These are phyloP conservation scores for Trichoderma pleuroti DNA, from an alignment of 2,329 filamentous ascomycete species.

Conservation along the genomic window DNA sequence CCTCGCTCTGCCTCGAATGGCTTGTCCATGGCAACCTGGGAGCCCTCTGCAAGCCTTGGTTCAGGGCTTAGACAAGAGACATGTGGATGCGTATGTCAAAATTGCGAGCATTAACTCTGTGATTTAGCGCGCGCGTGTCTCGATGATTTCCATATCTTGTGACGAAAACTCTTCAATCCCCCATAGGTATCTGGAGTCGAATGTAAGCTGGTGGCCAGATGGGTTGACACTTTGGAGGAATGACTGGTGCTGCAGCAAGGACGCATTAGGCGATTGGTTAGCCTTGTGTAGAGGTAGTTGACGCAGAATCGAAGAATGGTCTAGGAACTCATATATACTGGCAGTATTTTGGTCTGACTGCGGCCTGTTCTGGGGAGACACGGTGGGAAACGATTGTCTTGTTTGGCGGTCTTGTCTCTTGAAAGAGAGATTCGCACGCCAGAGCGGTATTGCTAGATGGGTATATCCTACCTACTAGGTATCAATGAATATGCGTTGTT, in stretches of 20 bases:
- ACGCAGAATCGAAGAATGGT: conserved; percentile 22
- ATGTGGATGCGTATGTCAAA: background rate
- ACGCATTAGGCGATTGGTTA: conserved; percentile 22
- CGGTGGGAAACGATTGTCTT: background rate
- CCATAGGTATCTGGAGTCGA: background rate
- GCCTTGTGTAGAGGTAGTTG: conserved; percentile 21
- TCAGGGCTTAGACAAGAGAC: background rate
- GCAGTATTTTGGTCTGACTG: background rate
- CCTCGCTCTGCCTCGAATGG: background rate
- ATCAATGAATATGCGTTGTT: background rate
- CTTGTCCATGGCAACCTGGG: background rate
- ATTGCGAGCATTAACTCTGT: background rate
- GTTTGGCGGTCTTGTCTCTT: background rate
- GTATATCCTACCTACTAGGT: background rate
- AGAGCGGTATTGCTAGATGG: background rate
- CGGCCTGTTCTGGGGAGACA: background rate
- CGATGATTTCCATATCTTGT: background rate
- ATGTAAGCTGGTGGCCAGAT: conserved; percentile 9
- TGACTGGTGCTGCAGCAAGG: background rate
- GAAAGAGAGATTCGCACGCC: background rate
- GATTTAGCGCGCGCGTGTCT: background rate
- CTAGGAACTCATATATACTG: conserved; percentile 8
- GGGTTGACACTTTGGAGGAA: conserved; percentile 12
- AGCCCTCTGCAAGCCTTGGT: background rate
- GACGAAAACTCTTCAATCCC: background rate